These are phyloP conservation scores for Phytophthora citrophthora DNA, from an alignment of 352 stramenopile species.

Conservation along the genomic window DNA sequence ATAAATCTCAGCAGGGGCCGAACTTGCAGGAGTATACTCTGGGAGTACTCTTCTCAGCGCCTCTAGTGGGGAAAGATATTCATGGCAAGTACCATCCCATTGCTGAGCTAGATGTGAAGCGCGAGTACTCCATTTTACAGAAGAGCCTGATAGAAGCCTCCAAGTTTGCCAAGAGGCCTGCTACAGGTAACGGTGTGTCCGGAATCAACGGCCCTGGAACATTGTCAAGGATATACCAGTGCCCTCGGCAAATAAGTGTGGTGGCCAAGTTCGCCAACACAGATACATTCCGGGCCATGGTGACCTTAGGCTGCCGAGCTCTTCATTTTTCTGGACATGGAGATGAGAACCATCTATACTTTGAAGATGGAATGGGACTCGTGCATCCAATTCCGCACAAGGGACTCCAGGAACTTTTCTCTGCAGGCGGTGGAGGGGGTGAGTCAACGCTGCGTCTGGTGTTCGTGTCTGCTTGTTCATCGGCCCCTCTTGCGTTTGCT, in stretches of 20 bases:
- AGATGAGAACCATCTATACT: constrained; percentile 92
- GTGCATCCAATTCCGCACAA: constrained; percentile 81
- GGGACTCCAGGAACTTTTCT: constrained; percentile 74
- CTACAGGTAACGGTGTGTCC: constrained; percentile 14
- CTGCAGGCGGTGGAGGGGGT: constrained; percentile 42
- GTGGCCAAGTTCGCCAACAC: constrained; percentile 95
- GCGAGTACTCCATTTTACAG: constrained; percentile 83
- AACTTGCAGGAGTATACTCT: constrained; percentile 86
- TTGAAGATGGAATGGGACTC: constrained; percentile 92
- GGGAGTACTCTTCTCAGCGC: constrained; percentile 94
- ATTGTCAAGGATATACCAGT: constrained; percentile 55
- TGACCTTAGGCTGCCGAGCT: constrained; percentile 91
- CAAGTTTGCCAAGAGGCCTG: constrained; percentile 59
- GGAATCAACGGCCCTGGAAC: constrained; percentile 19
- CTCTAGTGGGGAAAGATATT: constrained; percentile 92
- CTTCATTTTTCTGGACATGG: constrained; percentile 97
- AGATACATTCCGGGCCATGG: constrained; percentile 90
- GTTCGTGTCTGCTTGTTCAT: constrained; percentile 87
- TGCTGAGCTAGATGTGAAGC: constrained; percentile 83
- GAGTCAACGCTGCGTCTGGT: constrained; percentile 69
- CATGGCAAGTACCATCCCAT: constrained; percentile 92
- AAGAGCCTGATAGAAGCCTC: constrained; percentile 79
- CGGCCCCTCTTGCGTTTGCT: constrained; percentile 74
- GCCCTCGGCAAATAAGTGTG: constrained; percentile 89
- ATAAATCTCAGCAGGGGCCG: constrained; percentile 59